Conservation (phyloP, 768 basidiomycete genomes). For the Polyporus arcularius region DNA sequence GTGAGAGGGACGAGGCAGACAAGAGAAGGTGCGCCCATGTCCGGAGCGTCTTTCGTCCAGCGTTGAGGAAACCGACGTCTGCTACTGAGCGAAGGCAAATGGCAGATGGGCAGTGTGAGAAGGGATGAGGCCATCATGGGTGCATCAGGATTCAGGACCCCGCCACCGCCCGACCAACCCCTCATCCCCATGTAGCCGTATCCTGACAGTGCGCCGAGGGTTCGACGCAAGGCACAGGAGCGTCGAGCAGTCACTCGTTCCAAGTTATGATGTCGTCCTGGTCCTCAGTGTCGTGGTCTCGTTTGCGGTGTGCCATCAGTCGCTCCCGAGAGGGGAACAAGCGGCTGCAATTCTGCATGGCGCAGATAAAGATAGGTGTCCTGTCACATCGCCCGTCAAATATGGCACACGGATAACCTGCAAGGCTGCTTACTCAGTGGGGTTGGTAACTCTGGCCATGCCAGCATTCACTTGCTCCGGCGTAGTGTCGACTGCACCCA, state of each 20-base stretch:
- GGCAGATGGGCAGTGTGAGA: no score
- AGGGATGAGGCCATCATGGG: no score
- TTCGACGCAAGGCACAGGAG: neutral
- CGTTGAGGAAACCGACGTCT: no score
- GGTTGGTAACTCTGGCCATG: constrained; percentile 62
- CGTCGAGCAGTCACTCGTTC: constrained; percentile 50
- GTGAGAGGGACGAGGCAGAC: no score
- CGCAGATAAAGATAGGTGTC: constrained; percentile 83
- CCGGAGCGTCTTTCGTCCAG: no score
- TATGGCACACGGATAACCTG: neutral
- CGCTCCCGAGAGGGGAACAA: constrained; percentile 72
- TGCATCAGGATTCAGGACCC: no score
- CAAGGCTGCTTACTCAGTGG: constrained; percentile 55
- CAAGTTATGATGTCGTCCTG: constrained; percentile 65
- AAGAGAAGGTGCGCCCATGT: no score
- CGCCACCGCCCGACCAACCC: no score
- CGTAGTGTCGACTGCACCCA: constrained; percentile 50
- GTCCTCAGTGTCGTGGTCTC: constrained; percentile 66
- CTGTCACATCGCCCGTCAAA: constrained; percentile 37
- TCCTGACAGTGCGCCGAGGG: neutral
- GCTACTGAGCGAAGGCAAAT: no score
- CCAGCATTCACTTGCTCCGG: constrained; percentile 52
- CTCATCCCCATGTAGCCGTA: neutral
- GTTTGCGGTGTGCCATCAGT: constrained; percentile 69
- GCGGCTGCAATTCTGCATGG: constrained; percentile 67